Percentiles rank a stretch among this genome's conserved stretches.
phyloP scores from a whole-genome alignment of 768 basidiomycete genomes.

The Rhodotorula babjevae region DNA sequence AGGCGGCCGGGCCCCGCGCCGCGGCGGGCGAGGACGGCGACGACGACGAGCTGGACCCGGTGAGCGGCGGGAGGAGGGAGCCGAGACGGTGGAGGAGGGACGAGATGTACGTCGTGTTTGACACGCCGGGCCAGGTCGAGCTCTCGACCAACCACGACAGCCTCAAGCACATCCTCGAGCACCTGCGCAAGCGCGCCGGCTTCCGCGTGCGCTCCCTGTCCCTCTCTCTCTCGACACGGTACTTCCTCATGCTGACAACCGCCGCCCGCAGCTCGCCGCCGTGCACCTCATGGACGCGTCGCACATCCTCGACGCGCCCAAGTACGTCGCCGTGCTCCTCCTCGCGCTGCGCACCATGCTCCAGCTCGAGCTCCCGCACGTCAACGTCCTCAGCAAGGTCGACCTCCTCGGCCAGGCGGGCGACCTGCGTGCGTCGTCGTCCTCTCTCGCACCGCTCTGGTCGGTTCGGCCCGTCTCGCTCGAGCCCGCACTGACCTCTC shows the following conservation, averaged over 20 bases:
- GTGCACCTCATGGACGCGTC: slow-evolving; percentile 96
- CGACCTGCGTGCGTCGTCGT: slow-evolving; percentile 64
- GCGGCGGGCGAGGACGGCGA: slow-evolving; percentile 54
- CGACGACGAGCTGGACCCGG: slow-evolving; percentile 58
- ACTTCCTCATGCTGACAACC: not conserved
- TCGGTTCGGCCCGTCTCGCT: too few relatives aligned
- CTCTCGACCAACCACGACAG: slow-evolving; percentile 92
- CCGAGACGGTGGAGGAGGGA: slow-evolving; percentile 51
- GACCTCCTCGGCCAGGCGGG: slow-evolving; percentile 87
- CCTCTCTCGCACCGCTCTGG: too few relatives aligned
- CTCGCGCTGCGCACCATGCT: slow-evolving; percentile 93
- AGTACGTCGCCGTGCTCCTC: slow-evolving; percentile 87
- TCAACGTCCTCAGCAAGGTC: slow-evolving; percentile 94
- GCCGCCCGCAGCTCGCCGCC: slow-evolving; percentile 66
- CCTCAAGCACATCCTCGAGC: slow-evolving; percentile 70
- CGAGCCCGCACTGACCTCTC: not conserved
- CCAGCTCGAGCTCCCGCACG: slow-evolving; percentile 95
- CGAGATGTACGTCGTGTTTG: slow-evolving; percentile 85
- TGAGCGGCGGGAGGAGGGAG: slow-evolving; percentile 46
- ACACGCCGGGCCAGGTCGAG: slow-evolving; percentile 95
- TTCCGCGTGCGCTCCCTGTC: slow-evolving; percentile 66
- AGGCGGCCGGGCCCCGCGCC: not conserved
- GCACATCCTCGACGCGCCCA: slow-evolving; percentile 91
- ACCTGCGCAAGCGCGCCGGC: slow-evolving; percentile 68
- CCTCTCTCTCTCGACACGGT: too few relatives aligned